phyloP scores from a whole-genome alignment of 148 eudicot genomes.

The Agrostemma githago region DNA sequence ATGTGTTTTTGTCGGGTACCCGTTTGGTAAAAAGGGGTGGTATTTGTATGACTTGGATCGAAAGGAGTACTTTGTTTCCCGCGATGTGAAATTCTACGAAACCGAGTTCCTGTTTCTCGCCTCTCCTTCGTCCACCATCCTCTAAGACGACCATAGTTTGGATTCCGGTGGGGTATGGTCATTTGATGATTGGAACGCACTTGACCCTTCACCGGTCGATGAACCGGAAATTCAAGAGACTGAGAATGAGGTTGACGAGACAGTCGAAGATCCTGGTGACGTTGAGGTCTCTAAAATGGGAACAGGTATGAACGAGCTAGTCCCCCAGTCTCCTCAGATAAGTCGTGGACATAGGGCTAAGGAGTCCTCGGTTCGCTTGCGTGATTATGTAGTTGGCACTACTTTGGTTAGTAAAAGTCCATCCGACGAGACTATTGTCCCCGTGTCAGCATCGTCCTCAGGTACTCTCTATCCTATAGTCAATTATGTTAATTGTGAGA shows the following conservation, averaged over 20 bases:
- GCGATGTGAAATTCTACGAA: background rate
- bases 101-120: background rate
- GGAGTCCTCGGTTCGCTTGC: background rate
- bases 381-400: background rate
- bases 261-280: too few relatives aligned
- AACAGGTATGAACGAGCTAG: too few relatives aligned
- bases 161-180: too few relatives aligned
- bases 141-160: too few relatives aligned
- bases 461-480: background rate
- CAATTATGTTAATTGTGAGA: background rate
- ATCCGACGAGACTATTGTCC: background rate
- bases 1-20: too few relatives aligned
- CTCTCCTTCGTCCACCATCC: too few relatives aligned
- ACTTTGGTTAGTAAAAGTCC: background rate
- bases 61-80: background rate
- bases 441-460: background rate
- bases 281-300: too few relatives aligned
- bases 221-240: too few relatives aligned
- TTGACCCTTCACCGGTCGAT: too few relatives aligned
- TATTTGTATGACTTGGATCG: background rate
- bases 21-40: background rate
- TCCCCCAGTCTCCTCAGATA: background rate
- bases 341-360: background rate
- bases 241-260: too few relatives aligned
- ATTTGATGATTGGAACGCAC: too few relatives aligned